A percentile compares a stretch with the other conserved stretches of the same genome.
These are phyloP conservation scores for Hansenula sp. DNA, from an alignment of 1,139 yeast genomes.

Conservation along the genomic window DNA sequence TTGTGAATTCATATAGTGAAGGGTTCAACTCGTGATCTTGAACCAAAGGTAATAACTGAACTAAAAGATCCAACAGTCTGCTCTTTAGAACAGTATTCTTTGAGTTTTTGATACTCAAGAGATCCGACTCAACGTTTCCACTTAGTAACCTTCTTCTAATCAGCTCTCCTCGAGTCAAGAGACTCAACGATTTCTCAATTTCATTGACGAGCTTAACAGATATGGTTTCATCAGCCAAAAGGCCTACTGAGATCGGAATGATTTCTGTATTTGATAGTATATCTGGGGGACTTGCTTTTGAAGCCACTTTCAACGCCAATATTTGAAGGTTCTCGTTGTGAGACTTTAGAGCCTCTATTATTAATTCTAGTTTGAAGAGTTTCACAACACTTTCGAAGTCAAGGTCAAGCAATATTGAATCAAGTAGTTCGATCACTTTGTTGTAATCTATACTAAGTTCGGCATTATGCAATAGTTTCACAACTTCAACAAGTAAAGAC, in stretches of 20 bases:
- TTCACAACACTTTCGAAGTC: slow-evolving; percentile 26
- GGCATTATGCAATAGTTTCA: slow-evolving; percentile 8
- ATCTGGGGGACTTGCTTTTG: slow-evolving; percentile 30
- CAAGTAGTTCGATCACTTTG: slow-evolving; percentile 23
- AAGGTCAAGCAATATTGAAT: slow-evolving; percentile 20
- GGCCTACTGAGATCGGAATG: slow-evolving; percentile 21
- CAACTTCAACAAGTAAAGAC: slow-evolving; percentile 6
- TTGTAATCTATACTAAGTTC: slow-evolving; percentile 19
- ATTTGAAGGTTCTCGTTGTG: slow-evolving; percentile 21
- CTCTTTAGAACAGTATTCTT: slow-evolving; percentile 18
- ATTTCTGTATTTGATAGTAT: slow-evolving; percentile 26
- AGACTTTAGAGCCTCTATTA: slow-evolving; percentile 27
- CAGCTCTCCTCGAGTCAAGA: slow-evolving; percentile 23
- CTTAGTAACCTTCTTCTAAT: slow-evolving; percentile 26
- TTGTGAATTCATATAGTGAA: slow-evolving; percentile 18
- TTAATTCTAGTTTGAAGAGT: slow-evolving; percentile 25
- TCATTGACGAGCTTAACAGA: slow-evolving; percentile 24
- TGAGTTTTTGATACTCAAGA: slow-evolving; percentile 17
- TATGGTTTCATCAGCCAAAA: slow-evolving; percentile 20
- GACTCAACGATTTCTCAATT: slow-evolving; percentile 25
- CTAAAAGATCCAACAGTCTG: slow-evolving; percentile 27
- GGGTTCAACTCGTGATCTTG: slow-evolving; percentile 23
- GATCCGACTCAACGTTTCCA: slow-evolving; percentile 17
- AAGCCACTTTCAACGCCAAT: slow-evolving; percentile 27
- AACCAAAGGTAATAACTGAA: slow-evolving; percentile 18